These are phyloP conservation scores for Spiraea crenata DNA, from an alignment of 331 rosid species.

Conservation along the genomic window DNA sequence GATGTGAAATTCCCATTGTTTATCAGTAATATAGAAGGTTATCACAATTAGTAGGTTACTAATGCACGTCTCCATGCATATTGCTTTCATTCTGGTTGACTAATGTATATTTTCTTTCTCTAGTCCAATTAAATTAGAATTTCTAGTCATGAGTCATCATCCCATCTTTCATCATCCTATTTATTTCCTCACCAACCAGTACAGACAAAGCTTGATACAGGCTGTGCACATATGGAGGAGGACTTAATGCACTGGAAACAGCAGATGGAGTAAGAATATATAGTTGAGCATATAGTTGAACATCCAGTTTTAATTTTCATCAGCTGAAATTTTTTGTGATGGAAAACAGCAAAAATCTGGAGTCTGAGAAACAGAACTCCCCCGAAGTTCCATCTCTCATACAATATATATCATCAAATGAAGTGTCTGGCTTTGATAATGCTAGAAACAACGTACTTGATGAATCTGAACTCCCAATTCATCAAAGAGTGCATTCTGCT, in stretches of 20 bases:
- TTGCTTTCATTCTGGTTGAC: not conserved
- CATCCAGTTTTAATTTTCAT: not conserved
- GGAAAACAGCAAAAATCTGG: conserved; percentile 35
- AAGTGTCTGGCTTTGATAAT: conserved; percentile 61
- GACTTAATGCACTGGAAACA: no score
- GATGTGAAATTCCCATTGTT: no score
- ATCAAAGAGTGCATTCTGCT: conserved; percentile 49
- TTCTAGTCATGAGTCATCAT: not conserved
- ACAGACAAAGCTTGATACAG: not conserved
- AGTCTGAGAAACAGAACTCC: conserved; percentile 23
- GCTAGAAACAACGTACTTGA: conserved; percentile 11
- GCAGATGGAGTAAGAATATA: no score
- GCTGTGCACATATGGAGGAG: no score
- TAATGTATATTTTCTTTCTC: no score
- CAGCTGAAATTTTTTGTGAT: conserved; percentile 34
- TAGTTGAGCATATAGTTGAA: not conserved
- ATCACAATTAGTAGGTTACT: not conserved
- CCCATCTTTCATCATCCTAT: no score
- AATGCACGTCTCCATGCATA: not conserved
- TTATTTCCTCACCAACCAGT: no score
- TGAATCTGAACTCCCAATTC: conserved; percentile 31
- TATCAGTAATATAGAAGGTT: no score
- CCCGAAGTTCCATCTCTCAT: conserved; percentile 64
- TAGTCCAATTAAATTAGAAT: not conserved
- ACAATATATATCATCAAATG: conserved; percentile 51